Percentiles rank a stretch among this genome's conserved stretches.
Conservation (phyloP, 441 rosid genomes). For the Euphorbia corollata region DNA sequence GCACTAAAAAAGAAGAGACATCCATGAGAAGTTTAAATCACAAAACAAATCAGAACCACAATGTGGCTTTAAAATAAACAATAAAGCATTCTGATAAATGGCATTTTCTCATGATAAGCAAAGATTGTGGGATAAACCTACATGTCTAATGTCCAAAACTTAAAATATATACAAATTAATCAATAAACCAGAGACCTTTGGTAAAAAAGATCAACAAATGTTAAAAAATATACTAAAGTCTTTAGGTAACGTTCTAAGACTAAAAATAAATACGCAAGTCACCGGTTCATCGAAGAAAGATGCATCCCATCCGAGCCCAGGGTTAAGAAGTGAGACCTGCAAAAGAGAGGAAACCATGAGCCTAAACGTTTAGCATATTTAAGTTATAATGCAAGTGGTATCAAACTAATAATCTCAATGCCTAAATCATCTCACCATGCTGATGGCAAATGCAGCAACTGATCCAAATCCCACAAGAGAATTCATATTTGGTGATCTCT, state of each 20-base stretch:
- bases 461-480: slow-evolving; percentile 91
- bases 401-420: not conserved
- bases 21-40: slow-evolving; percentile 34
- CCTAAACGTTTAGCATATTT: slow-evolving; percentile 14
- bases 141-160: not conserved
- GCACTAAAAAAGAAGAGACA: slow-evolving; percentile 49
- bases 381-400: slow-evolving; percentile 11
- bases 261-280: slow-evolving; percentile 44
- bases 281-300: slow-evolving; percentile 97
- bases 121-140: not conserved
- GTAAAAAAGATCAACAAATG: slow-evolving; percentile 2
- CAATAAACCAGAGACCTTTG: not conserved
- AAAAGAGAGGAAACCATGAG: slow-evolving; percentile 20
- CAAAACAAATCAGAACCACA: slow-evolving; percentile 8
- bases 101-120: not conserved
- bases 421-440: slow-evolving; percentile 46
- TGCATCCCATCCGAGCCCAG: slow-evolving; percentile 90
- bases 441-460: slow-evolving; percentile 71
- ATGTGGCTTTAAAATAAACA: slow-evolving; percentile 8
- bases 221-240: slow-evolving; percentile 3
- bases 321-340: slow-evolving; percentile 73
- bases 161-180: not conserved
- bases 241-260: slow-evolving; percentile 12
- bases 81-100: not conserved
- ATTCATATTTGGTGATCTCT: slow-evolving; percentile 95